Percentiles rank a stretch among this genome's conserved stretches.
Conservation (phyloP, 2,329 filamentous ascomycete species). For the Neonectria faginata region DNA sequence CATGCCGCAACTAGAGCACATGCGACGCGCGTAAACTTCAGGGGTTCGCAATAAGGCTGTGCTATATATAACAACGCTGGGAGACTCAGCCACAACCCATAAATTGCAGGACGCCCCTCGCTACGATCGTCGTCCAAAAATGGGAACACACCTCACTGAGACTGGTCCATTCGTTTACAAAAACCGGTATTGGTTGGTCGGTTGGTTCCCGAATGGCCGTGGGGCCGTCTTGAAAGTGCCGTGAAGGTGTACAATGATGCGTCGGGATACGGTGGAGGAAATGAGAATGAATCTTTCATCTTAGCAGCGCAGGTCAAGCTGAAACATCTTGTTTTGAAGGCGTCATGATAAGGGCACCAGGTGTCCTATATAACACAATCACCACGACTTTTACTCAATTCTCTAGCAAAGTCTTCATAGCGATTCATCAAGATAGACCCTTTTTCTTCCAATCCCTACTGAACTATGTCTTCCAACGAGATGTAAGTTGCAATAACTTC, state of each 20-base stretch:
- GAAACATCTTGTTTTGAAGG: not conserved
- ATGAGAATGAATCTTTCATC: not conserved
- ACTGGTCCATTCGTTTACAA: not conserved
- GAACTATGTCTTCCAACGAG: conserved; percentile 4
- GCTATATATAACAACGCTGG: conserved; percentile 1
- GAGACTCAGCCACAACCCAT: conserved; percentile 8
- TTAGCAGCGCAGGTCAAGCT: not conserved
- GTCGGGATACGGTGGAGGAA: conserved; percentile 1
- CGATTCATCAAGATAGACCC: not conserved
- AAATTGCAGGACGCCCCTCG: not conserved
- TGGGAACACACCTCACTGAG: not conserved
- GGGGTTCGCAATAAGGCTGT: not conserved
- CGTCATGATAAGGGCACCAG: not conserved
- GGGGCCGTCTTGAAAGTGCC: not conserved
- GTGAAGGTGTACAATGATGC: not conserved
- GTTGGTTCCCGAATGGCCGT: not conserved
- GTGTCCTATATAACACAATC: not conserved
- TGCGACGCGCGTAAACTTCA: not conserved
- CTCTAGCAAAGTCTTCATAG: not conserved
- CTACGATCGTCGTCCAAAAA: not conserved
- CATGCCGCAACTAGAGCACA: not conserved
- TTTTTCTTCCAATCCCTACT: not conserved
- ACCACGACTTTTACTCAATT: not conserved
- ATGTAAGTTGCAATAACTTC: not conserved
- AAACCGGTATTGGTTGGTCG: not conserved